Conservation (phyloP, 169 alveolate species). For the Besnoitia besnoiti region DNA sequence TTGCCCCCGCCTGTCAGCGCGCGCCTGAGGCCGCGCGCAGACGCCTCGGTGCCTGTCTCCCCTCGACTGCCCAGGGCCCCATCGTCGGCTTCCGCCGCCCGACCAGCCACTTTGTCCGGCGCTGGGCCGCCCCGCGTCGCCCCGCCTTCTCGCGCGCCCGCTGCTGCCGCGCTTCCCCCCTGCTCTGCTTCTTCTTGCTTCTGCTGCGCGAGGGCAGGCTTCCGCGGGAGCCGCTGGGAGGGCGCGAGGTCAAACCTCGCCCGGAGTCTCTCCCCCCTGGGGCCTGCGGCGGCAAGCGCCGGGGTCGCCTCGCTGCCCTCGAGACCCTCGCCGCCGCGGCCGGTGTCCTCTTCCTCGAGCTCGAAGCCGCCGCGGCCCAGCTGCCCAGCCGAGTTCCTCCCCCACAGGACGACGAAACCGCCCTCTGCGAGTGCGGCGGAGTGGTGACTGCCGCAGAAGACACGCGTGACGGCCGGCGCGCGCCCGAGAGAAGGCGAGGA, state of each 20-base stretch:
- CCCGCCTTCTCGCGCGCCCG: background rate
- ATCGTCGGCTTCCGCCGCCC: too few relatives aligned
- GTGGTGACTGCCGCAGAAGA: conserved; percentile 40
- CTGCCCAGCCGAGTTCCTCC: conserved; percentile 31
- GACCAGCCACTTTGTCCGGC: too few relatives aligned
- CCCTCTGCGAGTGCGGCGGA: conserved; percentile 44
- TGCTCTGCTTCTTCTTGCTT: background rate
- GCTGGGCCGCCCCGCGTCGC: too few relatives aligned
- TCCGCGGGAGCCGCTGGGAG: background rate
- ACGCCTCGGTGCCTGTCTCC: too few relatives aligned
- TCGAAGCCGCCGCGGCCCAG: conserved; percentile 35
- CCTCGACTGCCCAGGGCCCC: too few relatives aligned
- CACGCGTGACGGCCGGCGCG: background rate
- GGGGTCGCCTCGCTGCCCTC: background rate
- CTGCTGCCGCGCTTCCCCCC: background rate
- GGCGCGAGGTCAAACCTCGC: background rate
- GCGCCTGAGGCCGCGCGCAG: too few relatives aligned
- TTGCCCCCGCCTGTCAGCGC: too few relatives aligned
- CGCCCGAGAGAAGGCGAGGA: background rate
- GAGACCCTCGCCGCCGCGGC: background rate
- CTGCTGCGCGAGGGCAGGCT: background rate
- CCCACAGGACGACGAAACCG: conserved; percentile 37
- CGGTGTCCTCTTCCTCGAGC: background rate
- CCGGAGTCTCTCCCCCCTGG: background rate
- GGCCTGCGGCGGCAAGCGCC: background rate